Conservation (phyloP, 768 basidiomycete species). For the Tricholoma bakamatsutake region DNA sequence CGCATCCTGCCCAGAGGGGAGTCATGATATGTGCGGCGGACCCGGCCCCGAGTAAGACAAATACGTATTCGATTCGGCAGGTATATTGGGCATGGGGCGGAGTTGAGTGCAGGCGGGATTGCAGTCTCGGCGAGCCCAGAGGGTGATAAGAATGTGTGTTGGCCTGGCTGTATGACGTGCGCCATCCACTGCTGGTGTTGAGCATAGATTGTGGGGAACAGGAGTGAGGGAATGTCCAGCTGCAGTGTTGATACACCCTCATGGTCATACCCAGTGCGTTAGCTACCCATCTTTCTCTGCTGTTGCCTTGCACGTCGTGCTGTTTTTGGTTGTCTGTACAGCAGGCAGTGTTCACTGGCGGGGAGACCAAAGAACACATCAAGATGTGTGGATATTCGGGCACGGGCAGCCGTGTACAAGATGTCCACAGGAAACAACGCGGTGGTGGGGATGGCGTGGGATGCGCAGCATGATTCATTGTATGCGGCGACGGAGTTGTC, state of each 20-base stretch:
- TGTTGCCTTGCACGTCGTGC: neutral
- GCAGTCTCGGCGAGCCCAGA: neutral
- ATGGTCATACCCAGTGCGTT: conserved; percentile 31
- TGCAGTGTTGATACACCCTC: conserved; percentile 28
- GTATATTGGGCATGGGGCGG: conserved; percentile 34
- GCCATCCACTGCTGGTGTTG: conserved; percentile 30
- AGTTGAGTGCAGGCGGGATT: conserved; percentile 16
- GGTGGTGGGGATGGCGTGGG: conserved; percentile 31
- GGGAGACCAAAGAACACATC: conserved; percentile 24
- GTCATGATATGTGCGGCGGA: conserved; percentile 1
- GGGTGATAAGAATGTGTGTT: conserved; percentile 27
- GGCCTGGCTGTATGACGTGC: conserved; percentile 33
- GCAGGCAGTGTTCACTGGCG: conserved; percentile 27
- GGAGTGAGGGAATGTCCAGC: conserved; percentile 14
- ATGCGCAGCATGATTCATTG: conserved; percentile 19
- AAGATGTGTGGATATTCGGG: conserved; percentile 40
- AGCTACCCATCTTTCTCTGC: neutral
- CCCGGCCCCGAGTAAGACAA: neutral
- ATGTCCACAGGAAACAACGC: conserved; percentile 39
- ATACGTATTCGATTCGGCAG: neutral
- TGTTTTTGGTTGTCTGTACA: neutral
- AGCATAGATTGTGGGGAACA: conserved; percentile 21
- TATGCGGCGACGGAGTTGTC: conserved; percentile 32
- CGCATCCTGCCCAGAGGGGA: neutral
- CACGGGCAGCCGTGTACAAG: conserved; percentile 30